Conservation (phyloP, 148 eudicot genomes). For the Rhododendron molle region DNA sequence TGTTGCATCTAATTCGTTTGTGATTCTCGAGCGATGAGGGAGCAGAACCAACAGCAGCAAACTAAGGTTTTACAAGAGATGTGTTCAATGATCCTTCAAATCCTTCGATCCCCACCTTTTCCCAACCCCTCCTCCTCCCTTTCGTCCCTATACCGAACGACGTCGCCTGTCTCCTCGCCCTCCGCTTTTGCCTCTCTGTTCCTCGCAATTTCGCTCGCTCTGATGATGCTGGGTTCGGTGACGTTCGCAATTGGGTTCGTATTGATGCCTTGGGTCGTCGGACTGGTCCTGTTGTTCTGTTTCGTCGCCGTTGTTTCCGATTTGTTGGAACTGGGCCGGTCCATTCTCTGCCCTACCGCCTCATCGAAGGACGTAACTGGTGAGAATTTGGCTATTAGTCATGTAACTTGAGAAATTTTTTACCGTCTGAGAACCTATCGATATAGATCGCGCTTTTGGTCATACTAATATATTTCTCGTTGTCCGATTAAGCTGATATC, state of each 20-base stretch:
- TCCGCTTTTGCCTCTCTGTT: conserved; percentile 47
- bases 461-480: no score
- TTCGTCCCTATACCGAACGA: not conserved
- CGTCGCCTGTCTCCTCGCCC: conserved; percentile 6
- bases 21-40: not conserved
- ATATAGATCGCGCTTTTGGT: no score
- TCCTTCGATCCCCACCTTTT: conserved; percentile 32
- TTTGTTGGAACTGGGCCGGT: conserved; percentile 36
- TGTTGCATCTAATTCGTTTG: not conserved
- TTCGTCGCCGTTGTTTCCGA: conserved; percentile 40
- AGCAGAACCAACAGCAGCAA: conserved; percentile 24
- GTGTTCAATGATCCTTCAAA: conserved; percentile 37
- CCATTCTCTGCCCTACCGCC: conserved; percentile 27
- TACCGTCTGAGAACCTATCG: not conserved
- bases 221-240: conserved; percentile 63
- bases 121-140: not conserved
- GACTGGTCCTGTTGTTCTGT: conserved; percentile 40
- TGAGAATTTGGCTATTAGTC: conserved; percentile 1
- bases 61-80: conserved; percentile 42
- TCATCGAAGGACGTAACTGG: conserved; percentile 24
- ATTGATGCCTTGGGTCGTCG: conserved; percentile 63
- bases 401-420: no score
- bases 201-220: conserved; percentile 52
- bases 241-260: conserved; percentile 55
- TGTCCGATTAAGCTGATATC: not conserved